Base-by-base conservation (phyloP, 2,329 filamentous ascomycete species). In the Fusarium poae region DNA sequence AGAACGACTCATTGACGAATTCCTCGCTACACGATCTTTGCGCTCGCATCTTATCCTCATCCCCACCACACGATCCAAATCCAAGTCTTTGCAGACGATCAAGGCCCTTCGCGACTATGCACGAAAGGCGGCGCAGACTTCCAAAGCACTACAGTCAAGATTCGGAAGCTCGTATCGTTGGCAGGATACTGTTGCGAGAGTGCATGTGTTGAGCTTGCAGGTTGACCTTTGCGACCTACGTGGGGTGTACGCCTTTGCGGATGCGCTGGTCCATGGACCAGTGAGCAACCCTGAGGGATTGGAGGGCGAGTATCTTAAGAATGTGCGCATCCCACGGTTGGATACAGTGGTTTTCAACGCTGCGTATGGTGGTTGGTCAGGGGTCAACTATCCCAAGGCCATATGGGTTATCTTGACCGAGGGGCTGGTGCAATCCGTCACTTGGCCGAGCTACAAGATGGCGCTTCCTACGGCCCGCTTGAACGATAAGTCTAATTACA, bases 1-100 rank as follows among this genome's bases (percentile, higher is more conserved):
- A 77, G 89, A 92, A 75, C 92, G 93, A 64, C 85, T 97, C 58
- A 95, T 97, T 72, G 93, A 97, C 82, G 92, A 97, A 74, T 97
- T 97, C 82, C 88, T 97, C 62, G 82, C 84, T 62, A 88, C 88
- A 15, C 89, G 88, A 35, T 87, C 91, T 30, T 83, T 88, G 49
- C 83, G 84, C 30, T 86, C 92, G 59, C 88, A 91, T 74, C 87
- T 98, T 44, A 87, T 93, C 71, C 85, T 97, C 56, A 88, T 97
- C 67, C 89, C 93, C 68, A 97, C 93, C 8, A 97, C 95, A 1
- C 92, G 95, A 68, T 91, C 90, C 74, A 77, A 84, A 43, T 81
- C 83, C 65, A 97, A 97, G 82, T 91, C 91, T 51, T 84, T 86
- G 62, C 90, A 91, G 61, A 96, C 94, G 5, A 85, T 92, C 69